phyloP scores from a whole-genome alignment of 805 yeast species.

The Cyberlindnera mycetangii region DNA sequence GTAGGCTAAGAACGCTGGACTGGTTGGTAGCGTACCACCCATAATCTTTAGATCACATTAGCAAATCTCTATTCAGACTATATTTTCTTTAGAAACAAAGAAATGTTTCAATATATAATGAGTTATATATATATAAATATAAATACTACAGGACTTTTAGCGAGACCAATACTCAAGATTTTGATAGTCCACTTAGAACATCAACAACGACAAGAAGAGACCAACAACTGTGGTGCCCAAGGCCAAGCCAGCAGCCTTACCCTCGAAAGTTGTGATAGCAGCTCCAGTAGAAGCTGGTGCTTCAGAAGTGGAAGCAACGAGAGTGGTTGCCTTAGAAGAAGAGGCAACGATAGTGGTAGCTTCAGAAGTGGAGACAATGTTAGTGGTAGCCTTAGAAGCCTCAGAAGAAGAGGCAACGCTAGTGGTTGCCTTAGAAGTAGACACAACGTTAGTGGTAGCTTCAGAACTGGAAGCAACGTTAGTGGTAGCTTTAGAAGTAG shows the following conservation, averaged over 20 bases:
- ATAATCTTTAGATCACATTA: too few species aligned
- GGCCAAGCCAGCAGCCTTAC: conserved; percentile 8
- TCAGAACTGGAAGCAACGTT: background rate
- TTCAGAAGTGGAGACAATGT: background rate
- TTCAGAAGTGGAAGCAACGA: background rate
- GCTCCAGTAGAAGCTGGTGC: conserved; percentile 1
- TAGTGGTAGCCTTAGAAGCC: background rate
- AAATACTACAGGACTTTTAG: background rate
- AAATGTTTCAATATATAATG: too few species aligned
- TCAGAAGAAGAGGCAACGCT: background rate
- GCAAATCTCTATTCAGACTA: too few species aligned
- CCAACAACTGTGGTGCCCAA: conserved; percentile 5
- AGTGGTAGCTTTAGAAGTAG: background rate
- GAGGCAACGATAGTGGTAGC: background rate
- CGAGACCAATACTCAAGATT: background rate
- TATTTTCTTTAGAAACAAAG: too few species aligned
- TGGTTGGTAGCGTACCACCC: too few species aligned
- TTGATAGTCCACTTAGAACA: background rate
- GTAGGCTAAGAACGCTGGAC: too few species aligned
- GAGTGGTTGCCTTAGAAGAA: background rate
- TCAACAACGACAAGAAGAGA: conserved; percentile 1
- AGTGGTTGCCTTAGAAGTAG: background rate
- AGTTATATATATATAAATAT: too few species aligned
- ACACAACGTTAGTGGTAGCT: background rate
- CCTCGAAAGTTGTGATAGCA: conserved; percentile 8